Conservation (phyloP, 768 basidiomycete species). For the Dioszegia crocea region DNA sequence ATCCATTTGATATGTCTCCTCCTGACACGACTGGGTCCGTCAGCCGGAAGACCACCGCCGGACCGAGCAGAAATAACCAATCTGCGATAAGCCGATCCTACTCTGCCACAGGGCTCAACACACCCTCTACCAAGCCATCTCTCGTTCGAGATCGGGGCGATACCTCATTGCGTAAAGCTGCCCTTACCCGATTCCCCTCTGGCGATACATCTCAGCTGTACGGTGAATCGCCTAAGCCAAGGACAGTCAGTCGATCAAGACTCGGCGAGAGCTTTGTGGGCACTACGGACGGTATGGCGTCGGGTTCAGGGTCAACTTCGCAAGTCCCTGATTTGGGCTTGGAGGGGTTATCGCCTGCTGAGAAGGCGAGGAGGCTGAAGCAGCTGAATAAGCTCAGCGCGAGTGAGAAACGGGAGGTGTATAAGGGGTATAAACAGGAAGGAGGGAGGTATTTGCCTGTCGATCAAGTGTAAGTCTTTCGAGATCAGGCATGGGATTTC, state of each 20-base stretch:
- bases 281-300: no score
- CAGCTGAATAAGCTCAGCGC: conserved; percentile 22
- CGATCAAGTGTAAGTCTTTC: conserved; percentile 32
- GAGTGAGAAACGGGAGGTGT: conserved; percentile 31
- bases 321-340: not conserved
- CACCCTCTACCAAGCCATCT: not conserved
- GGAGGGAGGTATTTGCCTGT: conserved; percentile 37
- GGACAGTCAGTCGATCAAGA: not conserved
- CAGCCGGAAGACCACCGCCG: not conserved
- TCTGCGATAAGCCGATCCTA: not conserved
- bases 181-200: conserved; percentile 3
- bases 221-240: not conserved
- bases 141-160: conserved; percentile 2
- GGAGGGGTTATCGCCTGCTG: conserved; percentile 20
- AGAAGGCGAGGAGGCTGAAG: conserved; percentile 28
- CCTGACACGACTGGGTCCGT: not conserved
- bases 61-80: not conserved
- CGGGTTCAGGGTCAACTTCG: not conserved
- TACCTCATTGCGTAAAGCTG: not conserved
- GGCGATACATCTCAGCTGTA: not conserved
- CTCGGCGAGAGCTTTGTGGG: not conserved
- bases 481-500: no score
- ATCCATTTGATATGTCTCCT: conserved; percentile 9
- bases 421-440: conserved; percentile 36
- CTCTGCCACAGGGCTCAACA: not conserved